These are phyloP conservation scores for Seiridium unicorne DNA, from an alignment of 2,329 filamentous ascomycete species.

Conservation along the genomic window DNA sequence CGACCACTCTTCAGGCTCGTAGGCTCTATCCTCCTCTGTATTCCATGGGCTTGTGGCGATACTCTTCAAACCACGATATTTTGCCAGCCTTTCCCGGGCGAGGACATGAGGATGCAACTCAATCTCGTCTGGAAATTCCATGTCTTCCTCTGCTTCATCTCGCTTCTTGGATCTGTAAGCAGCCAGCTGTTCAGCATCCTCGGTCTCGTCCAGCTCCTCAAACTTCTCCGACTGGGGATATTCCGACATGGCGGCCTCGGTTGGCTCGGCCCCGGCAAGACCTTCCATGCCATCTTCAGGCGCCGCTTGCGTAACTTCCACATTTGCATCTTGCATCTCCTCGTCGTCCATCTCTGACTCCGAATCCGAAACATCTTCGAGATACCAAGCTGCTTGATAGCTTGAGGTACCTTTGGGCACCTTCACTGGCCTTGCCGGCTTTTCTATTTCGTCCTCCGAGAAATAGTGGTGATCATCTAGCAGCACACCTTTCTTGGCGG, in stretches of 20 bases:
- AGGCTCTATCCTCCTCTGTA: conserved; percentile 78
- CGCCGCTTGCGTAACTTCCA: conserved; percentile 44
- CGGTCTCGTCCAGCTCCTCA: conserved; percentile 80
- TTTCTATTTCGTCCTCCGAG: conserved; percentile 74
- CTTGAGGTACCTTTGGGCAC: conserved; percentile 76
- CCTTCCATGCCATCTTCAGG: conserved; percentile 85
- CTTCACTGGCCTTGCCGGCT: conserved; percentile 70
- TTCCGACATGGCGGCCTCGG: conserved; percentile 79
- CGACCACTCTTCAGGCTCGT: conserved; percentile 88
- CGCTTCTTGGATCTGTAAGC: conserved; percentile 77
- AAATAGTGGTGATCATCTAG: conserved; percentile 98
- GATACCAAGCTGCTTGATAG: conserved; percentile 94
- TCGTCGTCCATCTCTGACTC: conserved; percentile 36
- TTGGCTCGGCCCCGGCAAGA: conserved; percentile 62
- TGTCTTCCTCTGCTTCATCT: conserved; percentile 82
- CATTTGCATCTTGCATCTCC: conserved; percentile 42
- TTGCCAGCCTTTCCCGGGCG: conserved; percentile 78
- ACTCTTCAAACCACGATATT: conserved; percentile 91
- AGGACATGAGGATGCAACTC: conserved; percentile 86
- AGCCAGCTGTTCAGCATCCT: conserved; percentile 71
- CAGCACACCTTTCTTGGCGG: conserved; percentile 78
- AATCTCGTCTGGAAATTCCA: conserved; percentile 96
- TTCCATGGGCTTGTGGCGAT: conserved; percentile 86
- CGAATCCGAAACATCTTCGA: conserved; percentile 45
- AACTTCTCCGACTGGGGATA: conserved; percentile 95